phyloP scores from a whole-genome alignment of 192 early-diverging fungal species.

The Coemansia sp. region DNA sequence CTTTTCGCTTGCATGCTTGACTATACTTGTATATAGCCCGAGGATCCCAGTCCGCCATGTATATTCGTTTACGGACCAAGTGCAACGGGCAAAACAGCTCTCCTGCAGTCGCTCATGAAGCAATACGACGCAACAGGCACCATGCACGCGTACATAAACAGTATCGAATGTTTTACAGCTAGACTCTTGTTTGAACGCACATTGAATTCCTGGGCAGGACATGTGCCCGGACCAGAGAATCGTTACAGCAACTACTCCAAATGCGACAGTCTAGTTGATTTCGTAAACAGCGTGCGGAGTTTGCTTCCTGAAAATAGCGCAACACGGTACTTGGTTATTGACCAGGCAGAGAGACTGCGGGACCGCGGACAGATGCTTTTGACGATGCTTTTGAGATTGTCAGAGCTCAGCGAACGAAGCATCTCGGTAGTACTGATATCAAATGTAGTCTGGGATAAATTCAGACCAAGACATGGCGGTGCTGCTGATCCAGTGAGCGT shows the following conservation, averaged over 20 bases:
- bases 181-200: constrained; percentile 76
- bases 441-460: constrained; percentile 72
- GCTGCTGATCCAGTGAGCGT: constrained; percentile 61
- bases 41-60: constrained; percentile 34
- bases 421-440: constrained; percentile 72
- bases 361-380: constrained; percentile 65
- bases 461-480: constrained; percentile 65
- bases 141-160: constrained; percentile 58
- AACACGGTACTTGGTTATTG: constrained; percentile 59
- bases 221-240: constrained; percentile 49
- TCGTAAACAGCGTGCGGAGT: constrained; percentile 49
- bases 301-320: constrained; percentile 11
- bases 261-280: constrained; percentile 72
- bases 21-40: constrained; percentile 13
- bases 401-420: constrained; percentile 56
- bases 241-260: constrained; percentile 47
- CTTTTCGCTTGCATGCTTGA: too few species aligned
- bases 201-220: constrained; percentile 61
- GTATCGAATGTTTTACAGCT: constrained; percentile 71
- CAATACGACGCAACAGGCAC: constrained; percentile 18
- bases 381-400: constrained; percentile 64
- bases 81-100: constrained; percentile 58
- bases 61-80: constrained; percentile 58
- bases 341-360: constrained; percentile 76
- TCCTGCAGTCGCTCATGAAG: constrained; percentile 37